Conservation (phyloP, 179 eudicot species). For the Drosera spatulata region DNA sequence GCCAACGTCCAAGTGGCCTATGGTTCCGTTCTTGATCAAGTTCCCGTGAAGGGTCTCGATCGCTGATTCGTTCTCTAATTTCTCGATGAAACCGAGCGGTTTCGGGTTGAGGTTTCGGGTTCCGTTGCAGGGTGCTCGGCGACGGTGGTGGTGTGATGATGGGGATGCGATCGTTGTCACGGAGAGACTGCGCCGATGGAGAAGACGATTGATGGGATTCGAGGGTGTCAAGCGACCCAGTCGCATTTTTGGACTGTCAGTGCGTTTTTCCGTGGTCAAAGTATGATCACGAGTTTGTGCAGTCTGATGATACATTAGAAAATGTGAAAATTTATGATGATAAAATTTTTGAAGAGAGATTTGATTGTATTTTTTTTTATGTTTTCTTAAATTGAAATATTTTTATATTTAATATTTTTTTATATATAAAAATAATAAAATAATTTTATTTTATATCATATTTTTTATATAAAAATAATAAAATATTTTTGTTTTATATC, state of each 20-base stretch:
- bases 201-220: too few relatives aligned
- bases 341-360: too few relatives aligned
- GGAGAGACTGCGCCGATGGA: too few relatives aligned
- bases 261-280: too few relatives aligned
- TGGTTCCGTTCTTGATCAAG: constrained; percentile 36
- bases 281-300: too few relatives aligned
- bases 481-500: background rate
- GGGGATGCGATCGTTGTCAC: too few relatives aligned
- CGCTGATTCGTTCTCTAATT: constrained; percentile 15
- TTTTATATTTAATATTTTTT: background rate
- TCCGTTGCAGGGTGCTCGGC: background rate
- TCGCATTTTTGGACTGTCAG: too few relatives aligned
- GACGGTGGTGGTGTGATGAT: background rate
- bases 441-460: background rate
- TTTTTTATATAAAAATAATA: background rate
- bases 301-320: too few relatives aligned
- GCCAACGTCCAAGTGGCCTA: constrained; percentile 19
- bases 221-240: too few relatives aligned
- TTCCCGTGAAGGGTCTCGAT: constrained; percentile 33
- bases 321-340: too few relatives aligned
- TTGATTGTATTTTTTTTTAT: too few relatives aligned
- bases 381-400: too few relatives aligned
- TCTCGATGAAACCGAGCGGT: constrained; percentile 18
- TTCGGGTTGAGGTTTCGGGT: constrained; percentile 8
- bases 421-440: background rate